These are phyloP conservation scores for Verticillium dahliae DNA, from an alignment of 2,329 filamentous ascomycete genomes.

Conservation along the genomic window DNA sequence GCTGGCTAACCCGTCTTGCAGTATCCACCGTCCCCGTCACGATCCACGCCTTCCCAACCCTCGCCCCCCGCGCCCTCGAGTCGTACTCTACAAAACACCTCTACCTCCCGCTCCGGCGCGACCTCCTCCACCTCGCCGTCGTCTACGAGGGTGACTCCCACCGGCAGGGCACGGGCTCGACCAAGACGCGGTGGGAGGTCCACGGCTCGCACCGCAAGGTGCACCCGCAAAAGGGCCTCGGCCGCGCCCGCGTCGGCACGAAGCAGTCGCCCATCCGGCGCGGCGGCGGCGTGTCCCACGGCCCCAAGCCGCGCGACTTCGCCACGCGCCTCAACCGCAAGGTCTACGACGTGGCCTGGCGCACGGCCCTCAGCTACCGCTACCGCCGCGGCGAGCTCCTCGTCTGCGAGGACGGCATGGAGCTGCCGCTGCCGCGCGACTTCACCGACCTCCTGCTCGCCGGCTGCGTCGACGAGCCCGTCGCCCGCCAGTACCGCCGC, in stretches of 20 bases:
- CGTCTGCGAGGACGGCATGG: conserved; percentile 72
- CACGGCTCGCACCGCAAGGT: conserved; percentile 79
- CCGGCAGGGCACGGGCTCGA: conserved; percentile 77
- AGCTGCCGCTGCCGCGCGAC: conserved; percentile 52
- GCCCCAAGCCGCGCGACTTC: conserved; percentile 91
- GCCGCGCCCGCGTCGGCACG: conserved; percentile 70
- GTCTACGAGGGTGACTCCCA: conserved; percentile 87
- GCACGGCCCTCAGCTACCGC: conserved; percentile 87
- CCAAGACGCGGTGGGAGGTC: conserved; percentile 78
- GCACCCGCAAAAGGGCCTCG: conserved; percentile 79
- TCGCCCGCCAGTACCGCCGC: conserved; percentile 50
- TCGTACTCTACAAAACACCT: conserved; percentile 78
- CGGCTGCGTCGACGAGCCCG: conserved; percentile 36
- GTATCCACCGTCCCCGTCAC: conserved; percentile 70
- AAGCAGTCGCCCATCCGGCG: conserved; percentile 74
- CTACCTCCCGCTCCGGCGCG: conserved; percentile 76
- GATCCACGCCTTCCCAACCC: conserved; percentile 80
- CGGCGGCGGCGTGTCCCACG: conserved; percentile 83
- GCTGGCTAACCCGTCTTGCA: conserved; percentile 16
- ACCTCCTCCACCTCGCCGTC: conserved; percentile 88
- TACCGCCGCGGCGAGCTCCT: conserved; percentile 83
- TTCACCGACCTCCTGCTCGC: conserved; percentile 32
- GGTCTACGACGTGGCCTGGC: conserved; percentile 92
- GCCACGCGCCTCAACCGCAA: conserved; percentile 76
- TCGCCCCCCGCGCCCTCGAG: conserved; percentile 76